Conservation (phyloP, 2,329 filamentous ascomycete genomes). For the Sordariomycetes sp. region DNA sequence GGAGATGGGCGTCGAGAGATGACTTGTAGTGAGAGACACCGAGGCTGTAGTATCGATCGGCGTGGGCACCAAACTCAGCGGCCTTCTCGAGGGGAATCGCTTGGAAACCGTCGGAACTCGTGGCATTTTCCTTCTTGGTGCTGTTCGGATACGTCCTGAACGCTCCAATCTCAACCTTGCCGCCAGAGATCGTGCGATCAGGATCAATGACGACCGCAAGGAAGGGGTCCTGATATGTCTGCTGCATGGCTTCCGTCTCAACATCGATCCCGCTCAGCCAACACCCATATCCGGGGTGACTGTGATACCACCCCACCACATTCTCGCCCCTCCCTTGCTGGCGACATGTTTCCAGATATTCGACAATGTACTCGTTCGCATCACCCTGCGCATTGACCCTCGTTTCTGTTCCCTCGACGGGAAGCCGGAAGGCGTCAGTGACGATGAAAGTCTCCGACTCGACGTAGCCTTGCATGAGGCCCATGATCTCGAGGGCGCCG, state of each 20-base stretch:
- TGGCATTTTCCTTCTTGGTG: conserved; percentile 37
- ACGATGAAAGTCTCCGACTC: conserved; percentile 79
- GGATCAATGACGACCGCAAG: conserved; percentile 94
- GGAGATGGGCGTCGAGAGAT: conserved; percentile 74
- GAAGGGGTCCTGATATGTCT: conserved; percentile 81
- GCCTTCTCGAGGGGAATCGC: conserved; percentile 88
- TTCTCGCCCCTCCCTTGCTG: conserved; percentile 78
- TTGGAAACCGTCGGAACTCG: conserved; percentile 49
- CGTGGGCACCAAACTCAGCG: conserved; percentile 91
- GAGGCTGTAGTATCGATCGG: conserved; percentile 81
- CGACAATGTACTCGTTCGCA: conserved; percentile 93
- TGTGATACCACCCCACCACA: conserved; percentile 96
- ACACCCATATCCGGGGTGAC: conserved; percentile 94
- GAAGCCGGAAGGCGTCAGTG: conserved; percentile 86
- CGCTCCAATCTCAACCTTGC: conserved; percentile 94
- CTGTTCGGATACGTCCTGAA: conserved; percentile 82
- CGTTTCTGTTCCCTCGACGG: conserved; percentile 97
- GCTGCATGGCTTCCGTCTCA: conserved; percentile 75
- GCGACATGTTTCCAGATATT: conserved; percentile 69
- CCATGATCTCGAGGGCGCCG: conserved; percentile 91
- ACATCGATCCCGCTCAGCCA: conserved; percentile 98
- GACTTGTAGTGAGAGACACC: conserved; percentile 94
- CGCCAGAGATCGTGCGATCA: conserved; percentile 86
- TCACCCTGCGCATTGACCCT: conserved; percentile 93
- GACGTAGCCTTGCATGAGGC: conserved; percentile 93